Percentiles rank a stretch among this genome's conserved stretches.
Conservation (phyloP, 2,329 filamentous ascomycete species). For the Aspergillus pseudotamarii region DNA sequence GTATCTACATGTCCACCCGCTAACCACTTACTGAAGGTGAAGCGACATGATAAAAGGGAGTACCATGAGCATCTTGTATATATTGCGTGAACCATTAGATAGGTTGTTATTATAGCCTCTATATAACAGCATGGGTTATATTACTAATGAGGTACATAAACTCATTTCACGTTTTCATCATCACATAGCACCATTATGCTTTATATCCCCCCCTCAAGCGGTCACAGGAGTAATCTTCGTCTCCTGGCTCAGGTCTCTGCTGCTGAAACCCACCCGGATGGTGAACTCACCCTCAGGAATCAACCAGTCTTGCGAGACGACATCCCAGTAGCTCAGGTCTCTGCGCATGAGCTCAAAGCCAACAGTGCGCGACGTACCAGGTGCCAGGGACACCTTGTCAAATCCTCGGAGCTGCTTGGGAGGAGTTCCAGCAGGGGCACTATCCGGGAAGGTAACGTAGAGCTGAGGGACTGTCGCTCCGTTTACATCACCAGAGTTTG, state of each 20-base stretch:
- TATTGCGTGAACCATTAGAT: background rate
- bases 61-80: background rate
- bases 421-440: conserved; percentile 38
- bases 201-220: background rate
- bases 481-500: conserved; percentile 66
- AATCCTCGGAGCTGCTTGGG: conserved; percentile 63
- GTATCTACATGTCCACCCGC: background rate
- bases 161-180: background rate
- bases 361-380: conserved; percentile 52
- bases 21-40: accelerated
- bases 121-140: background rate
- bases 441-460: conserved; percentile 26
- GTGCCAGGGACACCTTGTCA: conserved; percentile 56
- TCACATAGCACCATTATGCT: background rate
- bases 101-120: background rate
- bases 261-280: conserved; percentile 4
- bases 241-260: conserved; percentile 2
- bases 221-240: background rate
- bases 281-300: conserved; percentile 2
- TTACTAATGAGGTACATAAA: background rate
- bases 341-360: conserved; percentile 58
- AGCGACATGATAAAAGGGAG: background rate
- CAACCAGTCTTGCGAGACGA: conserved; percentile 60
- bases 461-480: conserved; percentile 73
- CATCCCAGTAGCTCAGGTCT: conserved; percentile 68